A percentile compares a stretch with the other conserved stretches of the same genome.
Evolutionary conservation across 2,329 filamentous ascomycete species (phyloP).

Genomic region (Alternaria ethzedia): DNA sequence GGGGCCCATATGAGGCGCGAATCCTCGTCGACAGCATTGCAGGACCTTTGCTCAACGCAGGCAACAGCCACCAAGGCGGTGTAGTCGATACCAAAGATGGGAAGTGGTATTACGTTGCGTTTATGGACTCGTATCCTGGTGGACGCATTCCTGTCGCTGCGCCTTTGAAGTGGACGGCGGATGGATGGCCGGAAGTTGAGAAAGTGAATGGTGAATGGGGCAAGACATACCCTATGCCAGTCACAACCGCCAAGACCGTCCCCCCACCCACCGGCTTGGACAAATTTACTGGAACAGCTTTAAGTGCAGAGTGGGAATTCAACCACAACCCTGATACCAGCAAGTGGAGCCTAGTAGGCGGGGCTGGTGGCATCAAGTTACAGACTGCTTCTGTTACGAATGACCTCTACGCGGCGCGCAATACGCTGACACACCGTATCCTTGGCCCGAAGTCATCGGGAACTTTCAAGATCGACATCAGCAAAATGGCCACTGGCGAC

Average conservation of each 20-base stretch:
- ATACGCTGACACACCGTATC: conserved; percentile 53
- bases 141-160: conserved; percentile 65
- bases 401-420: conserved; percentile 55
- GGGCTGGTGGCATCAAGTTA: conserved; percentile 51
- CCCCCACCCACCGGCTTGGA: conserved; percentile 52
- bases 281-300: conserved; percentile 51
- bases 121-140: conserved; percentile 62
- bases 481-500: conserved; percentile 59
- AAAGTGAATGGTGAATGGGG: conserved; percentile 58
- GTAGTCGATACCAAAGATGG: conserved; percentile 60
- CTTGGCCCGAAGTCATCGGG: conserved; percentile 52
- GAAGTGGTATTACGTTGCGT: conserved; percentile 66
- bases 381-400: conserved; percentile 59
- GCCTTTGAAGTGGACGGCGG: conserved; percentile 58
- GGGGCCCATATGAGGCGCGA: conserved; percentile 60
- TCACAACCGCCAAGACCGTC: conserved; percentile 39
- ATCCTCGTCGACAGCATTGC: conserved; percentile 53
- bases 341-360: conserved; percentile 54
- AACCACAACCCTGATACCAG: conserved; percentile 65
- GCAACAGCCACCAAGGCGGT: conserved; percentile 62
- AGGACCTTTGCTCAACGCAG: conserved; percentile 55
- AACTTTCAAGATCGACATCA: conserved; percentile 60
- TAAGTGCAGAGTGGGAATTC: conserved; percentile 64
- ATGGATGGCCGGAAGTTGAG: conserved; percentile 60
- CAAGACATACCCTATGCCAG: conserved; percentile 50